Evolutionary conservation across 2,329 filamentous ascomycete species (phyloP).

Genomic region (Alternaria solani): DNA sequence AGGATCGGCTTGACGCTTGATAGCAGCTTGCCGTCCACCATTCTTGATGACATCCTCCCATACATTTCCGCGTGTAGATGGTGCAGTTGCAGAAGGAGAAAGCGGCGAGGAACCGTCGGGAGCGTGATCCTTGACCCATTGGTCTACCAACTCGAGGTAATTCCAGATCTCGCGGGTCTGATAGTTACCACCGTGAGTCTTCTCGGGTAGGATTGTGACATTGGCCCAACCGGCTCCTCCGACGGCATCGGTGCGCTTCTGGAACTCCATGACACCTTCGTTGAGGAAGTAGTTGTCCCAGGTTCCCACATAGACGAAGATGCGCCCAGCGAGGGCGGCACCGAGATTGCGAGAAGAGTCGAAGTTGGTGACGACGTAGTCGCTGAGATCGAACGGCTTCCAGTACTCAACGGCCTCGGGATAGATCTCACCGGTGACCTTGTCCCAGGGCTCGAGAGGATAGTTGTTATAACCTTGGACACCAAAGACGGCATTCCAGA

Average conservation of each 20-base stretch:
- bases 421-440: slow-evolving; percentile 51
- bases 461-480: slow-evolving; percentile 50
- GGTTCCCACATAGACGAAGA: slow-evolving; percentile 49
- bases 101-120: slow-evolving; percentile 44
- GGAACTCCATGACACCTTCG: slow-evolving; percentile 48
- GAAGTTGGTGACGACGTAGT: slow-evolving; percentile 48
- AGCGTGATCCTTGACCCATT: slow-evolving; percentile 44
- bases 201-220: slow-evolving; percentile 42
- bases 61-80: slow-evolving; percentile 40
- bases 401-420: slow-evolving; percentile 48
- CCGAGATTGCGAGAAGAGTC: slow-evolving; percentile 45
- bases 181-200: slow-evolving; percentile 48
- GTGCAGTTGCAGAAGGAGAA: slow-evolving; percentile 21
- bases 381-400: slow-evolving; percentile 48
- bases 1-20: slow-evolving; percentile 44
- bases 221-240: slow-evolving; percentile 50
- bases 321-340: slow-evolving; percentile 38
- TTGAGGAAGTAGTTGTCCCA: slow-evolving; percentile 51
- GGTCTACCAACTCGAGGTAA: slow-evolving; percentile 45
- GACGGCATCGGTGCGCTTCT: slow-evolving; percentile 41
- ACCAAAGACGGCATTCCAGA: slow-evolving; percentile 52
- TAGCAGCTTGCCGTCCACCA: slow-evolving; percentile 46
- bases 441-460: slow-evolving; percentile 52
- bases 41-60: slow-evolving; percentile 46
- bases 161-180: slow-evolving; percentile 42